Evolutionary conservation across 164 flowering plant species (phyloP), one percentile per base, ranked within the genome.

Genomic region (Chimonanthus salicifolius): DNA sequence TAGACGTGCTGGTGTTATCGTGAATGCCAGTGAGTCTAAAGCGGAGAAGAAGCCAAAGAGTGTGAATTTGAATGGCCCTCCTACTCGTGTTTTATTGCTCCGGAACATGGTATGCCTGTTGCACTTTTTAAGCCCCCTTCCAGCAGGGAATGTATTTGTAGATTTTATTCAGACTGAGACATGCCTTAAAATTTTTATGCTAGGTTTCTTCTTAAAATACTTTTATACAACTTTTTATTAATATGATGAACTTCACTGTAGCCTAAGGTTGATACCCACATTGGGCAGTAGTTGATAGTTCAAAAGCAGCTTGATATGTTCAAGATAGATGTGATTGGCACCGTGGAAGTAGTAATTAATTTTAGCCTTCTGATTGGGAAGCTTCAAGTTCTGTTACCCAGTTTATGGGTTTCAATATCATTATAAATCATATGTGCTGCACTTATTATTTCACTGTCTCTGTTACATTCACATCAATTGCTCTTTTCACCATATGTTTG

Each of bases 1-100:
- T 82, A 81, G 91, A 64, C 80, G 98, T 75, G 99, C 93, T 49
- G 99, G 99, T n/a, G 98, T 91, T 3, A 96, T 96, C 77, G 97
- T 96, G 18, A 96, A 94, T 86, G 99, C 98, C 2, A 92, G 98
- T 72, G 97, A 90, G 77, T 69, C 84, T 3, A 89, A 82, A 76
- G 58, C 85, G 10, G 92, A 90, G 71, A 92, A 90, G 97, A 91
- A 91, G 88, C 85, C 83, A 43, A 94, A 92, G 89, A 87, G 98
- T 72, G 97, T 87, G 4, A 91, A 76, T 72, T 80, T 96, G 69
- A 96, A 85, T 74, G 89, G 92, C n/a, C 62, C 85, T 3, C 99
- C 99, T 3, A 96, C 99, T 69, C 87, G 97, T 49, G 99, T 96
- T 73, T 76, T 96, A 80, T 83, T 96, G 72, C 97, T 96, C 50